Percentiles rank a stretch among this genome's conserved stretches.
phyloP scores from a whole-genome alignment of 2,329 filamentous ascomycete genomes.

The Dactylellina drechsleri region DNA sequence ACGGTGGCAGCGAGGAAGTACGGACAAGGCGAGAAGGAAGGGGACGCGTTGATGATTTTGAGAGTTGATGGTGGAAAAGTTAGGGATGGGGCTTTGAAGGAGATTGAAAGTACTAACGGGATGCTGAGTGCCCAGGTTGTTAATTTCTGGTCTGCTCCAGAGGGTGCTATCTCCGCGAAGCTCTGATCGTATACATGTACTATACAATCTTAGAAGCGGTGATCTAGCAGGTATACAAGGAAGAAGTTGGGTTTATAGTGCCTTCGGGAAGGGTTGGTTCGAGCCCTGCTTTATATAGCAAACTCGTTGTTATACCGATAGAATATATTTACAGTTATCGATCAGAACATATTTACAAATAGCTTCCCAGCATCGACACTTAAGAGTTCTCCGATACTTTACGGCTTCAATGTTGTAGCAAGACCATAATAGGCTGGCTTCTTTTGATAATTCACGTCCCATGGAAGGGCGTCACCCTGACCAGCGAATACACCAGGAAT shows the following conservation, averaged over 20 bases:
- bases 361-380: background rate
- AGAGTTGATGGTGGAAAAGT: conserved; percentile 75
- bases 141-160: conserved; percentile 18
- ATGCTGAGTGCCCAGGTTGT: conserved; percentile 50
- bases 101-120: conserved; percentile 59
- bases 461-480: conserved; percentile 63
- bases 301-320: background rate
- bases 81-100: conserved; percentile 64
- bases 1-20: conserved; percentile 67
- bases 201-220: background rate
- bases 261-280: no score
- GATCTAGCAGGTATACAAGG: conserved; percentile 2
- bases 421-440: conserved; percentile 64
- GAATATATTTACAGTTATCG: background rate
- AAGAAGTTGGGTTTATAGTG: no score
- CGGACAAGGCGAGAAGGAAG: conserved; percentile 61
- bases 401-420: conserved; percentile 58
- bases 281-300: no score
- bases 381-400: background rate
- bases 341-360: conserved; percentile 12
- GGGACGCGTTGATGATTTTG: conserved; percentile 84
- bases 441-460: conserved; percentile 63
- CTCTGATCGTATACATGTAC: background rate
- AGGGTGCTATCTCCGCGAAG: conserved; percentile 28
- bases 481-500: conserved; percentile 63